Percentiles rank a stretch among this genome's conserved stretches.
These are phyloP conservation scores for Exophiala sp. DNA, from an alignment of 2,329 filamentous ascomycete species.

Conservation along the genomic window DNA sequence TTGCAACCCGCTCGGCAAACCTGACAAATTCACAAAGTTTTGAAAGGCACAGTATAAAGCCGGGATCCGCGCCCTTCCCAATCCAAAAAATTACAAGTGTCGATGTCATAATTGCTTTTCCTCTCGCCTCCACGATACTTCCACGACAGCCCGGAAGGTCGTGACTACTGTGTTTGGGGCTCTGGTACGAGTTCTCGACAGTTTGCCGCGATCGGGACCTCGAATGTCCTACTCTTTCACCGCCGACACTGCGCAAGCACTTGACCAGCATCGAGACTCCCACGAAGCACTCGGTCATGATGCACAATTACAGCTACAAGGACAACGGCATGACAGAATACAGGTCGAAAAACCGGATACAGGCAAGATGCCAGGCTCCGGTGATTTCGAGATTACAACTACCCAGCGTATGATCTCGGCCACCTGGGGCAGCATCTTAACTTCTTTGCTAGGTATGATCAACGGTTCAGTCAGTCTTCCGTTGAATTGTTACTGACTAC, in stretches of 20 bases:
- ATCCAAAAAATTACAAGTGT: conserved; percentile 1
- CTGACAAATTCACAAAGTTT: too few species aligned
- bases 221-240: conserved; percentile 27
- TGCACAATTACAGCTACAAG: conserved; percentile 13
- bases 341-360: conserved; percentile 20
- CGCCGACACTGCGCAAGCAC: conserved; percentile 18
- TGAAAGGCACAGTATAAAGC: conserved; percentile 2
- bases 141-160: background rate
- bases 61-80: too few species aligned
- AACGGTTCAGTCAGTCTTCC: background rate
- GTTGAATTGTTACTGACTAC: conserved; percentile 17
- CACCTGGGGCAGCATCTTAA: conserved; percentile 83
- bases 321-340: conserved; percentile 31
- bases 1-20: too few species aligned
- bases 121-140: background rate
- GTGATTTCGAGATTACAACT: conserved; percentile 62
- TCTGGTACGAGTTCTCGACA: too few species aligned
- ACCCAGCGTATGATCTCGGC: conserved; percentile 93
- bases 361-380: conserved; percentile 20
- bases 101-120: conserved; percentile 19
- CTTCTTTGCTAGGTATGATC: conserved; percentile 74
- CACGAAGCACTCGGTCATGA: conserved; percentile 20
- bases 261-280: conserved; percentile 18
- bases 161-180: too few species aligned
- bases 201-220: background rate